A percentile compares a stretch with the other conserved stretches of the same genome.
Conservation (phyloP, 164 flowering plant species). For the Berberis vulgaris region DNA sequence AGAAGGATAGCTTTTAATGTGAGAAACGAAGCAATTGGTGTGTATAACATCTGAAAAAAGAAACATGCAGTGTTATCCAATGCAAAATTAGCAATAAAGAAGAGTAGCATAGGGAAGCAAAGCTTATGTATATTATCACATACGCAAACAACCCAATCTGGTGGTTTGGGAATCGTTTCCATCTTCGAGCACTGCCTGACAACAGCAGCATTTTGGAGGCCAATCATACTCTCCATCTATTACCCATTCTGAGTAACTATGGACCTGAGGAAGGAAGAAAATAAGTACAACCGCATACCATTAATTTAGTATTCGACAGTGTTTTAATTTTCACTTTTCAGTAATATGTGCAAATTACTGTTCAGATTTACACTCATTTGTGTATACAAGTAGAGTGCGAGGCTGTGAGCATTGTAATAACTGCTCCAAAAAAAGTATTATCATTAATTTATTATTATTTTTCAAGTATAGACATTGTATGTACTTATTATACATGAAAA, state of each 20-base stretch:
- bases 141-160: slow-evolving; percentile 98
- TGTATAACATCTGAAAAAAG: slow-evolving; percentile 69
- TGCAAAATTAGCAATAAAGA: slow-evolving; percentile 3
- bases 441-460: too few relatives aligned
- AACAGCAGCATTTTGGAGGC: slow-evolving; percentile 85
- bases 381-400: too few relatives aligned
- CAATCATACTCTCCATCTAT: slow-evolving; percentile 99
- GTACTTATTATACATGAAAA: too few relatives aligned
- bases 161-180: slow-evolving; percentile 58
- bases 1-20: slow-evolving; percentile 76
- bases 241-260: slow-evolving; percentile 97
- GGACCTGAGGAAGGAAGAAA: slow-evolving; percentile 41
- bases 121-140: slow-evolving; percentile 15
- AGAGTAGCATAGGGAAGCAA: not conserved
- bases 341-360: too few relatives aligned
- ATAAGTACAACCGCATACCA: slow-evolving; percentile 3
- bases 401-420: too few relatives aligned
- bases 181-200: slow-evolving; percentile 61
- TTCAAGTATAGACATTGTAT: too few relatives aligned
- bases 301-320: too few relatives aligned
- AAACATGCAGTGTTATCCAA: not conserved
- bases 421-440: too few relatives aligned
- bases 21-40: slow-evolving; percentile 81
- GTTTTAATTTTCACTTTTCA: too few relatives aligned
- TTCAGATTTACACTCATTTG: too few relatives aligned